phyloP scores from a whole-genome alignment of 1,284 basidiomycete genomes.

The Erythrobasidium hasegawianum region DNA sequence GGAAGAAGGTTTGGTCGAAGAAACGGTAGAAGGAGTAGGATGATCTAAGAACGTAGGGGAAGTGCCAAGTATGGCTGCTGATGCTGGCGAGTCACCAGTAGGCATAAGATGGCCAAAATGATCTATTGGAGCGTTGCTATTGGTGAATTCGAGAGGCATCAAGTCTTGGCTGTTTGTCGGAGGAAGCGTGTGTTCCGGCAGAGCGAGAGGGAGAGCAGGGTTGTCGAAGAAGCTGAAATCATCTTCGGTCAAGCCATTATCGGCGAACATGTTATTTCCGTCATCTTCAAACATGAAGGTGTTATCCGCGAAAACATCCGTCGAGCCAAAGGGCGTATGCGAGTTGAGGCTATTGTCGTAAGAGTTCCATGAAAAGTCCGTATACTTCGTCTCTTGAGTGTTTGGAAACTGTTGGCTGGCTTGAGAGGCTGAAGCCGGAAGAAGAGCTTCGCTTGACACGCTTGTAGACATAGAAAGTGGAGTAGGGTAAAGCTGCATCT shows the following conservation, averaged over 20 bases:
- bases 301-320: too few species aligned
- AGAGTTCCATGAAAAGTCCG: too few species aligned
- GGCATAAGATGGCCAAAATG: conserved; percentile 34
- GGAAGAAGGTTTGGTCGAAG: neutral
- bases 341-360: too few species aligned
- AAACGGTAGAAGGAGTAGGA: neutral
- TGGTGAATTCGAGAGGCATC: neutral
- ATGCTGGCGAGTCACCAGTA: conserved; percentile 1
- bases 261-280: conserved; percentile 5
- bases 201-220: conserved; percentile 27
- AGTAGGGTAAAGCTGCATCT: too few species aligned
- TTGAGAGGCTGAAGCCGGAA: too few species aligned
- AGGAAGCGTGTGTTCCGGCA: too few species aligned
- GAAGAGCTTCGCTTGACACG: too few species aligned
- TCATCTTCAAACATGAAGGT: too few species aligned
- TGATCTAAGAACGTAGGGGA: neutral
- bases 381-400: too few species aligned
- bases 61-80: neutral
- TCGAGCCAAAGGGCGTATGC: too few species aligned
- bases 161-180: neutral
- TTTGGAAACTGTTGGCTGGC: too few species aligned
- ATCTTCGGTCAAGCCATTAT: conserved; percentile 43
- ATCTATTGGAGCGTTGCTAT: conserved; percentile 8
- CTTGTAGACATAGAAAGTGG: too few species aligned
- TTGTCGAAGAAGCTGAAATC: conserved; percentile 46